Percentiles rank a stretch among this genome's conserved stretches.
Conservation (phyloP, 306 rosid genomes). For the Casuarina glauca region DNA sequence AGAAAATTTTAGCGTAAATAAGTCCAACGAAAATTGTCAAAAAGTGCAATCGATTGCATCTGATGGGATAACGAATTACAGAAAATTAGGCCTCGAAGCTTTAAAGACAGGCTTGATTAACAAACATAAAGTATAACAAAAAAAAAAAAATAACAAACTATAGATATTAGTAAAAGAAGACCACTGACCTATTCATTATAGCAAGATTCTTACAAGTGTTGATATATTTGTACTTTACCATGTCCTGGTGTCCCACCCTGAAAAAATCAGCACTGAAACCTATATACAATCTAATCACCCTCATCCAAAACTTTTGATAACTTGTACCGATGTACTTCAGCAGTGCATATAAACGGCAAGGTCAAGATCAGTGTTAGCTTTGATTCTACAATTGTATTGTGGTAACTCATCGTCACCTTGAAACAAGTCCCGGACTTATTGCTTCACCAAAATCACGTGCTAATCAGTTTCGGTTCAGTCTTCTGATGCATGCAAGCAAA, state of each 20-base stretch:
- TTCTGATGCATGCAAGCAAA: constrained; percentile 40
- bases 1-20: background rate
- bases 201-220: constrained; percentile 27
- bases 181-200: constrained; percentile 37
- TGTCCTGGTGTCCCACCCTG: constrained; percentile 30
- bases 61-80: constrained; percentile 9
- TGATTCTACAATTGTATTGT: constrained; percentile 24
- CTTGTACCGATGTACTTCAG: constrained; percentile 30
- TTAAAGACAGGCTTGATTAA: constrained; percentile 29
- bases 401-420: constrained; percentile 22
- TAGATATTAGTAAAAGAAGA: constrained; percentile 25
- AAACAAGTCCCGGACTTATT: constrained; percentile 21
- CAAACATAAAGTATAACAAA: constrained; percentile 11
- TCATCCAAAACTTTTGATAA: constrained; percentile 36
- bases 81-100: constrained; percentile 12
- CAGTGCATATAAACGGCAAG: constrained; percentile 27
- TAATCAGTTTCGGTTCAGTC: constrained; percentile 30
- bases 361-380: constrained; percentile 33
- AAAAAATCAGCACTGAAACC: constrained; percentile 36
- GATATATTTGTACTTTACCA: constrained; percentile 32
- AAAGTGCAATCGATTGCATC: background rate
- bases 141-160: constrained; percentile 30
- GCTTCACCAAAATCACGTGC: constrained; percentile 27
- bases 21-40: background rate
- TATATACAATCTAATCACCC: constrained; percentile 44